Base-by-base conservation (phyloP, 352 stramenopile genomes). In the Aphanomyces cochlioides region DNA sequence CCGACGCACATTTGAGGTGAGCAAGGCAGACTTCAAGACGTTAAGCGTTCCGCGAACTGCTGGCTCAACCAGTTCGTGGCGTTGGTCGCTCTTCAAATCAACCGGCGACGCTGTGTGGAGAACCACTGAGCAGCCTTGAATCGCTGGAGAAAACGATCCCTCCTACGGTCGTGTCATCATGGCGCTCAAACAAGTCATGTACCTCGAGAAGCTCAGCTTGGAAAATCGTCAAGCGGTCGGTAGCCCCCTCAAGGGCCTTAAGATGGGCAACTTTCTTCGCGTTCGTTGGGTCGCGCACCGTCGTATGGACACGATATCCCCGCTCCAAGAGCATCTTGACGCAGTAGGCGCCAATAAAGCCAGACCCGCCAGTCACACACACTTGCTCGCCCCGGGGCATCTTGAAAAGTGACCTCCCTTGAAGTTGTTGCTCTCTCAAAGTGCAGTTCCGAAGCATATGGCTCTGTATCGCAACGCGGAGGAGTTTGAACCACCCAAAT, bases 31-130 rank as follows among this genome's bases (percentile, higher is more conserved):
- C 5, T 7, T 28, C 6, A 81, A 63, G 5, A 81, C 76, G 40
- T 76, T 77, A 5, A 68, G 37, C 15, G 73, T 77, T 34, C 73
- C 73, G n/a, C 76, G 47, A 38, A 77, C 56, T 6, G 73, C 76
- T 12, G 74, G 76, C 28, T 36, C 45, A 5, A 69, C 45, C 36
- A 69, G 45, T 12, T 15, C 17, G n/a, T 69, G 41, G 7, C 50
- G 50, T 21, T 43, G 37, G 19, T 67, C 38, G 13, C 21, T 28
- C n/a, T 73, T 65, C 17, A 81, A 21, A 10, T 79, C 64, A 28
- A 81, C 70, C 5, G 76, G 76, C 1, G 65, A 76, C n/a, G 76
- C 76, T 3, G 73, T 80, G 61, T 81, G 76, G 50, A 80, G 69
- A 4, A 80, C 66, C 13, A 64, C 50, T 1, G 17, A 21, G 59